Evolutionary conservation across 345 rosid genomes (phyloP).

Genomic region (Litchi chinensis): DNA sequence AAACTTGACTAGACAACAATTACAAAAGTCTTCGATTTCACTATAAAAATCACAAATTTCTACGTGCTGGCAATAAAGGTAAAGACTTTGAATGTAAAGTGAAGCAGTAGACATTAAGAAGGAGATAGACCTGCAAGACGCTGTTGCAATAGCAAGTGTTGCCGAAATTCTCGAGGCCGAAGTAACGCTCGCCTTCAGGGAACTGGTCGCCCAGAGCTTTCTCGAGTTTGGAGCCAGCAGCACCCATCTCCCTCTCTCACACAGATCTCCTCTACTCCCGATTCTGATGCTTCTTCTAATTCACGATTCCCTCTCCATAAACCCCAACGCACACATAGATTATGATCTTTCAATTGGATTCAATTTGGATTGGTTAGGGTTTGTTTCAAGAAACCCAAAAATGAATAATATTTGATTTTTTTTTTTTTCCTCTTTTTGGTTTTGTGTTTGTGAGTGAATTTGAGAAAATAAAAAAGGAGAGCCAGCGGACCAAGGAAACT

Average conservation of each 20-base stretch:
- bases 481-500: neutral
- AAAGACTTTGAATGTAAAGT: neutral
- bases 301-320: constrained; percentile 23
- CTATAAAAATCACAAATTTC: neutral
- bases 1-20: neutral
- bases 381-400: neutral
- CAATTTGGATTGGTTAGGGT: constrained; percentile 9
- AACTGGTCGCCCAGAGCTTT: constrained; percentile 99
- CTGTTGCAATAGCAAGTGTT: constrained; percentile 99
- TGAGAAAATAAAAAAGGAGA: neutral
- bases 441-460: neutral
- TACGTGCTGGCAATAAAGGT: neutral
- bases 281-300: constrained; percentile 19
- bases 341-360: no score
- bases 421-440: neutral
- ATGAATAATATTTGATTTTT: no score
- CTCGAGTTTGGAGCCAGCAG: constrained; percentile 98
- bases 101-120: neutral
- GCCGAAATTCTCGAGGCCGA: constrained; percentile 98
- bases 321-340: neutral
- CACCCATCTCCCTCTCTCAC: constrained; percentile 66
- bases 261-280: constrained; percentile 29
- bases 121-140: constrained; percentile 77
- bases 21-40: neutral
- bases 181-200: constrained; percentile 99